Evolutionary conservation across 2,329 filamentous ascomycete species (phyloP), one percentile per base, ranked within the genome.

Genomic region (Coleophoma cylindrospora): DNA sequence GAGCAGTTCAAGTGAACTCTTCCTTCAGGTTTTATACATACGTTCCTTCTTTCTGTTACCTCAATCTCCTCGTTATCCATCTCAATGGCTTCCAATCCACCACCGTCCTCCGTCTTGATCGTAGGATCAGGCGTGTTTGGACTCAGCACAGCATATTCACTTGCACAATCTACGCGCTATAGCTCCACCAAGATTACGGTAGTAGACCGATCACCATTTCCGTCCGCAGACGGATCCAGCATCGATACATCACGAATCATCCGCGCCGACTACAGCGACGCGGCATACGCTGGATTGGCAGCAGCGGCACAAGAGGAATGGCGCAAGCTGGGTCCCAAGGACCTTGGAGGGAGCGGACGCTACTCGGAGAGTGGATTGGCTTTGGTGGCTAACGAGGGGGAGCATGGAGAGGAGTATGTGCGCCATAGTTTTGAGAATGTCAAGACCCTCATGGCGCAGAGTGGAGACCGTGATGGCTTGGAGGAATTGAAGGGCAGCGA

Each of bases 251-350:
- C 79, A 22, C 77, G 80, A 58, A 81, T 84, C 58, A 74, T 86
- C 56, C 76, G 83, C 50, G 71, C 80, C 46, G 92, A 97, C 74
- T 97, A 97, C 64, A 84, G 88, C 5, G 84, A 92, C 63, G 72
- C 80, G 0, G 79, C 84, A 19, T 97, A 97, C 68, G 80, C 89
- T 6, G 71, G 75, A 14, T 81, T 97, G 43, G 90, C 86, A 17
- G 76, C 80, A 15, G 73, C 81, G 34, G 90, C 91, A 1, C 87
- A 89, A 61, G 68, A 74, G 15, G 73, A 78, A 63, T 94, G 83
- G 88, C 81, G 86, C 59, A 79, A 77, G 65, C 67, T 67, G 59
- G 80, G 74, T 49, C 36, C 45, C 11, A 15, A 50, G 41, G 70
- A 76, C 33, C 71, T 84, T 45, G 86, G 83, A 49, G 79, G 76